Percentiles rank a stretch among this genome's conserved stretches.
Evolutionary conservation across 371 early-diverging fungal genomes (phyloP).

Genomic region (Mucor velutinosus): DNA sequence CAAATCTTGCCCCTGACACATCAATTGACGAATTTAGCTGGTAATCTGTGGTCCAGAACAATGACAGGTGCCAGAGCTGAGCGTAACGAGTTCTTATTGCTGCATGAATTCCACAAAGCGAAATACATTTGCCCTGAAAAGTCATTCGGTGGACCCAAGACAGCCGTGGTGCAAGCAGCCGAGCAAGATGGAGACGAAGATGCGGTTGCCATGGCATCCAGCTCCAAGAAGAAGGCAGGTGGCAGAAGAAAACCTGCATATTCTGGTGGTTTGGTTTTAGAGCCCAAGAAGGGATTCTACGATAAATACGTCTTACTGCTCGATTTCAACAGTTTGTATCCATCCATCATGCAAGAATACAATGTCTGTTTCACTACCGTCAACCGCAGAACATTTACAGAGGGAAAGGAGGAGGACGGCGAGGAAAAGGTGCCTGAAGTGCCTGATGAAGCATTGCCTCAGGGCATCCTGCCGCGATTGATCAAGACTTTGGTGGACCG

Average conservation of each 20-base stretch:
- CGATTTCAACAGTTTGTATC: constrained; percentile 99
- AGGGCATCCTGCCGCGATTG: constrained; percentile 91
- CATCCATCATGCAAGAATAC: constrained; percentile 99
- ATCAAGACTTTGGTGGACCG: constrained; percentile 91
- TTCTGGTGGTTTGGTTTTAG: constrained; percentile 97
- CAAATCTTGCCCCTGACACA: constrained; percentile 93
- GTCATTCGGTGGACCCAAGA: constrained; percentile 20
- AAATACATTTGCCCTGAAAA: constrained; percentile 95
- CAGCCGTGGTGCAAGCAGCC: constrained; percentile 40
- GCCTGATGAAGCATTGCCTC: constrained; percentile 67
- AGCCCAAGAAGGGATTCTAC: constrained; percentile 98
- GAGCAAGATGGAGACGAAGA: constrained; percentile 59
- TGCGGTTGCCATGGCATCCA: constrained; percentile 35
- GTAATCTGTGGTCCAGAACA: constrained; percentile 94
- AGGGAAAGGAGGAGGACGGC: constrained; percentile 26
- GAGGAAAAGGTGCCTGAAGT: constrained; percentile 78
- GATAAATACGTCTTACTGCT: constrained; percentile 95
- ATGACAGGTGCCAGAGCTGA: constrained; percentile 96
- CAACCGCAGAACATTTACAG: constrained; percentile 43
- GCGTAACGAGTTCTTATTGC: constrained; percentile 95
- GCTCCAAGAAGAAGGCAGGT: constrained; percentile 33
- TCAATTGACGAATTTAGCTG: constrained; percentile 93
- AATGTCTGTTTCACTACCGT: constrained; percentile 99
- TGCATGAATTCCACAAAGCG: constrained; percentile 95
- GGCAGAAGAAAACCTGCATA: constrained; percentile 91